A percentile compares a stretch with the other conserved stretches of the same genome.
These are phyloP conservation scores for Chlorophyllum brunneum DNA, from an alignment of 768 basidiomycete species.

Conservation along the genomic window DNA sequence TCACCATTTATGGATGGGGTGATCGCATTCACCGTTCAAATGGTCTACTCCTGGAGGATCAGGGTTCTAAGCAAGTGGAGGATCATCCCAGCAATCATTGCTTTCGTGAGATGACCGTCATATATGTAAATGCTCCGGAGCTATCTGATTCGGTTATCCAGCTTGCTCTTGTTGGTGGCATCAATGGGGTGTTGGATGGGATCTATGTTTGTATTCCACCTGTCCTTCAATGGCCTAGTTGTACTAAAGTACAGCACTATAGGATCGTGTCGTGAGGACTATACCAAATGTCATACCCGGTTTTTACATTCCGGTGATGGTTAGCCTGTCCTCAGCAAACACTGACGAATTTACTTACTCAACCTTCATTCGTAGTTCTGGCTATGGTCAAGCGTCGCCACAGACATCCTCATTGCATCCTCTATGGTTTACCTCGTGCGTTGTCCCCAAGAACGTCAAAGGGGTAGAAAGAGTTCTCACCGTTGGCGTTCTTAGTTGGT, in stretches of 20 bases:
- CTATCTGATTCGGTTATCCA: not conserved
- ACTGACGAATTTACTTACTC: too few relatives aligned
- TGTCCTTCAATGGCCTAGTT: not conserved
- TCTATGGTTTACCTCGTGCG: slow-evolving; percentile 7
- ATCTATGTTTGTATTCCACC: not conserved
- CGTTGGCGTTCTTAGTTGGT: not conserved
- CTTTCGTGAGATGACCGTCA: not conserved
- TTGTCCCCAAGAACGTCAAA: too few relatives aligned
- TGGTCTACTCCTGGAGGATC: slow-evolving; percentile 8
- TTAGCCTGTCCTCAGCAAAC: too few relatives aligned
- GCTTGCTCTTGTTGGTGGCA: not conserved
- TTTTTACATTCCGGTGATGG: too few relatives aligned
- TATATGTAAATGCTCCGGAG: not conserved
- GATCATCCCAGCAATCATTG: not conserved
- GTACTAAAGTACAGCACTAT: not conserved
- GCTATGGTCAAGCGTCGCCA: too few relatives aligned
- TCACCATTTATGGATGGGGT: slow-evolving; percentile 4
- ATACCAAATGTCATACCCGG: too few relatives aligned
- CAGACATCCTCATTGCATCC: not conserved
- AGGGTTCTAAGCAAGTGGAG: not conserved
- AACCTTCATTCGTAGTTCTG: too few relatives aligned
- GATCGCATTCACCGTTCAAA: slow-evolving; percentile 3
- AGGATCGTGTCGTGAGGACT: too few relatives aligned
- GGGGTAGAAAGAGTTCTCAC: too few relatives aligned
- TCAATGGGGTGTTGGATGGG: not conserved